Percentiles rank a stretch among this genome's conserved stretches.
These are phyloP conservation scores for Cystofilobasidium bisporidii DNA, from an alignment of 768 basidiomycete genomes.

Conservation along the genomic window DNA sequence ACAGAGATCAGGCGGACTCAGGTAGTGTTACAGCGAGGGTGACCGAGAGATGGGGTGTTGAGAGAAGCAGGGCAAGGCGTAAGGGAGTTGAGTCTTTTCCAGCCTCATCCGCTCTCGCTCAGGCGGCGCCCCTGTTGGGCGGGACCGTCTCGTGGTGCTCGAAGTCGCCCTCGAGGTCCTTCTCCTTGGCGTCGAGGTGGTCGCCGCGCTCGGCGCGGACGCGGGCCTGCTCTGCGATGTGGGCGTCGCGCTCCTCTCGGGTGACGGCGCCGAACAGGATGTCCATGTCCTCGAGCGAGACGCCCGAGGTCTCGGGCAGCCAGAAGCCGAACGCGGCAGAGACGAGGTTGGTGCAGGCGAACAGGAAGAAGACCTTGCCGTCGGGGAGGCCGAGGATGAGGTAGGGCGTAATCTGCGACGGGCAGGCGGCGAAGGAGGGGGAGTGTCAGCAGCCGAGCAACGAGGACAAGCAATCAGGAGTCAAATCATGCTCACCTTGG, in stretches of 20 bases:
- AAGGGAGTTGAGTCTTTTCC: too few relatives aligned
- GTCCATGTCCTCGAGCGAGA: conserved; percentile 22
- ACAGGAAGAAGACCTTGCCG: conserved; percentile 19
- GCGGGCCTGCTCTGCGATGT: conserved; percentile 4
- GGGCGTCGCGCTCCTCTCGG: conserved; percentile 18
- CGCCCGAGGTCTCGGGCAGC: conserved; percentile 19
- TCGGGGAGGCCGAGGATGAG: conserved; percentile 16
- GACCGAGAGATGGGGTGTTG: too few relatives aligned
- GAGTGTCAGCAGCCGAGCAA: too few relatives aligned
- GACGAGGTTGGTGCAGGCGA: conserved; percentile 20
- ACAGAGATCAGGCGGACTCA: too few relatives aligned
- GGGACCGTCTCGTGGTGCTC: neutral
- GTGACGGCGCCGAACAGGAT: conserved; percentile 16
- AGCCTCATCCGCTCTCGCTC: too few relatives aligned
- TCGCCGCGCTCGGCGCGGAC: neutral
- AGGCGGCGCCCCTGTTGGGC: too few relatives aligned
- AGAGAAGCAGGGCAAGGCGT: too few relatives aligned
- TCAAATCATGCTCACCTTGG: neutral
- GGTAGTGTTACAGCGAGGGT: too few relatives aligned
- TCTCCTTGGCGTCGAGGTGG: neutral
- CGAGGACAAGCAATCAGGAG: too few relatives aligned
- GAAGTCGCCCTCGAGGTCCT: conserved; percentile 5
- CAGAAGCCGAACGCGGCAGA: conserved; percentile 25
- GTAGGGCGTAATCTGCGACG: conserved; percentile 15
- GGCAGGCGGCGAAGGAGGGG: neutral